Conservation (phyloP, 768 basidiomycete genomes). For the Amanita rimosa region DNA sequence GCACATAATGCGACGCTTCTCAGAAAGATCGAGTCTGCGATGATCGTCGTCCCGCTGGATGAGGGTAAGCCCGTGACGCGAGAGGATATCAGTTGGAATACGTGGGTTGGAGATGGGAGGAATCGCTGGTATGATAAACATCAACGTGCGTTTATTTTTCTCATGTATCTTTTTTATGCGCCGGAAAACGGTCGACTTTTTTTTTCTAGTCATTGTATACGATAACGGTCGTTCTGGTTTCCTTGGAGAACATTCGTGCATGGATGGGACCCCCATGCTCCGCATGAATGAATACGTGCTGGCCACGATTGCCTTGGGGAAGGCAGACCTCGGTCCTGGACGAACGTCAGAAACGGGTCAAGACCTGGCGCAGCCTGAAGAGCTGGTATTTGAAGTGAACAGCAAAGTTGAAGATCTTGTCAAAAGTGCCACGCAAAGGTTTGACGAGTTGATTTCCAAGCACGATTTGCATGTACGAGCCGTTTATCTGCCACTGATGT, state of each 20-base stretch:
- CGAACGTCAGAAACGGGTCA: constrained; percentile 18
- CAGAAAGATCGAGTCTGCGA: constrained; percentile 79
- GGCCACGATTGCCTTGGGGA: constrained; percentile 59
- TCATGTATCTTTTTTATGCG: neutral
- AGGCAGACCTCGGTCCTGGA: constrained; percentile 63
- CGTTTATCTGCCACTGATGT: no score
- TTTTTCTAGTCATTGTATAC: constrained; percentile 74
- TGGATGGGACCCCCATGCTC: constrained; percentile 93
- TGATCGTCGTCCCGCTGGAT: constrained; percentile 81
- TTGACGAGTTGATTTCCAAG: constrained; percentile 61
- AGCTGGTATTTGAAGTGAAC: constrained; percentile 65
- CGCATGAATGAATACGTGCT: constrained; percentile 93
- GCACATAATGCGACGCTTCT: constrained; percentile 53
- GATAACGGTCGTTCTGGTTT: constrained; percentile 94
- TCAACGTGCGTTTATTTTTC: constrained; percentile 49
- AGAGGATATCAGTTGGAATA: constrained; percentile 70
- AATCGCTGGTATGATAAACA: constrained; percentile 98
- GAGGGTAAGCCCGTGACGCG: constrained; percentile 72
- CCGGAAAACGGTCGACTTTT: neutral
- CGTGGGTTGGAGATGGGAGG: constrained; percentile 84
- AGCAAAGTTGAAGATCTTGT: constrained; percentile 40
- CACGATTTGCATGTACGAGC: constrained; percentile 75
- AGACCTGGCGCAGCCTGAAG: constrained; percentile 44
- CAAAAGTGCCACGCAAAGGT: constrained; percentile 46
- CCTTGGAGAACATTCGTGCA: constrained; percentile 77